Evolutionary conservation across 2,329 filamentous ascomycete species (phyloP).

Genomic region (Phialophora macrospora): DNA sequence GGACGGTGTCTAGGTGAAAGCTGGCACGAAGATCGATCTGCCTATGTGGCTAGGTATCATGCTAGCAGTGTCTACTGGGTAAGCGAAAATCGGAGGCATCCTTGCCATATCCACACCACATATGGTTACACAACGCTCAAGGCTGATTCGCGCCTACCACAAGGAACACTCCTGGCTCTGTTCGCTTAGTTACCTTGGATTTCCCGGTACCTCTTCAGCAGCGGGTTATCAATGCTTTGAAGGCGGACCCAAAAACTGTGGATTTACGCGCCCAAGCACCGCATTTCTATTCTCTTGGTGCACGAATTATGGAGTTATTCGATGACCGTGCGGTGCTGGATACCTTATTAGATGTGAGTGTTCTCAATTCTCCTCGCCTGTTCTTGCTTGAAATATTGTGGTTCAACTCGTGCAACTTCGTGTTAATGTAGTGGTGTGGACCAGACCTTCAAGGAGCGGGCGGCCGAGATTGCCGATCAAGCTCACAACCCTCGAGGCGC

Average conservation of each 20-base stretch:
- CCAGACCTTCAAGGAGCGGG: slow-evolving; percentile 78
- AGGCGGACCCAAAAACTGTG: slow-evolving; percentile 85
- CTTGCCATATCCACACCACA: background rate
- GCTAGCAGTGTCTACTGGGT: slow-evolving; percentile 70
- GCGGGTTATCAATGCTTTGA: slow-evolving; percentile 84
- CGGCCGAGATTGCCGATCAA: slow-evolving; percentile 83
- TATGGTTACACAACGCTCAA: background rate
- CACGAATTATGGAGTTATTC: slow-evolving; percentile 85
- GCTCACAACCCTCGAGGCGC: slow-evolving; percentile 72
- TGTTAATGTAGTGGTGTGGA: background rate
- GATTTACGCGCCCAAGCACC: slow-evolving; percentile 80
- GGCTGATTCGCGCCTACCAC: background rate
- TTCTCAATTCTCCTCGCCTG: background rate
- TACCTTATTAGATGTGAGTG: slow-evolving; percentile 62
- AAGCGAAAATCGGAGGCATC: slow-evolving; percentile 33
- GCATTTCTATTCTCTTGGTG: slow-evolving; percentile 86
- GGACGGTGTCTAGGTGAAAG: slow-evolving; percentile 64
- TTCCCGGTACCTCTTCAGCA: slow-evolving; percentile 76
- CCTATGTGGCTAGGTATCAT: slow-evolving; percentile 96
- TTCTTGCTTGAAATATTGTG: background rate
- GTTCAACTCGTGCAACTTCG: background rate
- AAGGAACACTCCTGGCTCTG: slow-evolving; percentile 36
- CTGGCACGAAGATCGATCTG: slow-evolving; percentile 77
- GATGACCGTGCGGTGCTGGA: slow-evolving; percentile 82
- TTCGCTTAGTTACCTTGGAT: slow-evolving; percentile 76